These are phyloP conservation scores for Cyphellophora europaea DNA, from an alignment of 2,329 filamentous ascomycete species.

Conservation along the genomic window DNA sequence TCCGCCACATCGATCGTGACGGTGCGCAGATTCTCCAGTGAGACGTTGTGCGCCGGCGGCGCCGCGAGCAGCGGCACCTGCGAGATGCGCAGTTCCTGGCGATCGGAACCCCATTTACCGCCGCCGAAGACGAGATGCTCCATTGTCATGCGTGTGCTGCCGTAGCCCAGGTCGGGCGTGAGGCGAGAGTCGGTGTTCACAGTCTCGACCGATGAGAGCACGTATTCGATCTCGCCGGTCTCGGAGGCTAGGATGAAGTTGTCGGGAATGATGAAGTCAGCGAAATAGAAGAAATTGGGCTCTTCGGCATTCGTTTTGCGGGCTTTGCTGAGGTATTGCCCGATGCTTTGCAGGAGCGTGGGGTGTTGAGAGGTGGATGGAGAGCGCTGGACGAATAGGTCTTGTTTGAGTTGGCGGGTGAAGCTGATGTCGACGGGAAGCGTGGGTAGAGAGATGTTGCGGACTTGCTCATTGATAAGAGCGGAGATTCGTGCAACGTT, in stretches of 20 bases:
- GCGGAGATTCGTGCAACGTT: background rate
- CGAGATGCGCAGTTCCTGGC: too few species aligned
- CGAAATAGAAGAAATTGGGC: background rate
- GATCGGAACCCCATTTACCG: too few species aligned
- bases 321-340: background rate
- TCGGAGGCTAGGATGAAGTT: background rate
- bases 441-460: background rate
- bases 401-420: background rate
- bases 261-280: background rate
- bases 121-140: too few species aligned
- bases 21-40: too few species aligned
- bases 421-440: background rate
- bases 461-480: background rate
- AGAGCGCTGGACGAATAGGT: background rate
- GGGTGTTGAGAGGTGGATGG: background rate
- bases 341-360: background rate
- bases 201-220: background rate
- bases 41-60: too few species aligned
- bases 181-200: too few species aligned
- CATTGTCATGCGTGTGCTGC: too few species aligned
- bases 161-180: too few species aligned
- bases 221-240: background rate
- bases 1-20: too few species aligned
- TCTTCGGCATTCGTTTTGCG: background rate
- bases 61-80: too few species aligned